Evolutionary conservation across 768 basidiomycete species (phyloP).

Genomic region (Amanita muscaria): DNA sequence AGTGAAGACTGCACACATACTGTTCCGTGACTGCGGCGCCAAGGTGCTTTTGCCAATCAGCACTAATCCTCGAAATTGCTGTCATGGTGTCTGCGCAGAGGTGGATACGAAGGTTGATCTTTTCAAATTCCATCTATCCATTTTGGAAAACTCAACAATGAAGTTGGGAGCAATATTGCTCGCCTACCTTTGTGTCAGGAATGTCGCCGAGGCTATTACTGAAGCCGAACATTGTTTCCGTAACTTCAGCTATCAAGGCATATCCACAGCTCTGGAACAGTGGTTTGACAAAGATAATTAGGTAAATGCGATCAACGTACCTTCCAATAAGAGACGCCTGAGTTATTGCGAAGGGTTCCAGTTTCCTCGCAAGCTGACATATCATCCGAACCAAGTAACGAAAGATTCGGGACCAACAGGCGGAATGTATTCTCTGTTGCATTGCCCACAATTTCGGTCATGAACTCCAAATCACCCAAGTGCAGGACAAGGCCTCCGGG

Average conservation of each 20-base stretch:
- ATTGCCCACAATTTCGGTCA: slow-evolving; percentile 65
- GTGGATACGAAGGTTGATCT: slow-evolving; percentile 47
- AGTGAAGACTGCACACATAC: slow-evolving; percentile 13
- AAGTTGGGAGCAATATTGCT: too few relatives aligned
- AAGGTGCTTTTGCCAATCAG: slow-evolving; percentile 34
- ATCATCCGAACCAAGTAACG: slow-evolving; percentile 37
- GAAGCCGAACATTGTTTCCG: neutral
- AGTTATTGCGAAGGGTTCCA: neutral
- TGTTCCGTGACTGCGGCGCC: slow-evolving; percentile 22
- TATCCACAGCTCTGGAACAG: slow-evolving; percentile 39
- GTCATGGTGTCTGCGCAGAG: slow-evolving; percentile 72
- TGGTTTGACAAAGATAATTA: neutral
- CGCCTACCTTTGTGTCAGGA: slow-evolving; percentile 1
- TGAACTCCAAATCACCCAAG: slow-evolving; percentile 56
- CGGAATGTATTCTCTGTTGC: slow-evolving; percentile 46
- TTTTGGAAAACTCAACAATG: neutral
- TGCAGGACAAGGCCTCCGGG: slow-evolving; percentile 62
- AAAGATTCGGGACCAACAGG: slow-evolving; percentile 38
- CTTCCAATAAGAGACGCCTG: slow-evolving; percentile 55
- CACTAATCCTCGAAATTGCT: slow-evolving; percentile 46
- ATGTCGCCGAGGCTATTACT: neutral
- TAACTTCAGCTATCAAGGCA: slow-evolving; percentile 30
- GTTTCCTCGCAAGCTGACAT: slow-evolving; percentile 9
- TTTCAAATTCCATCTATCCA: slow-evolving; percentile 48
- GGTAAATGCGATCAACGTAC: slow-evolving; percentile 25